A percentile compares a stretch with the other conserved stretches of the same genome.
Conservation (phyloP, 805 yeast genomes). For the Ascoidea asiatica region DNA sequence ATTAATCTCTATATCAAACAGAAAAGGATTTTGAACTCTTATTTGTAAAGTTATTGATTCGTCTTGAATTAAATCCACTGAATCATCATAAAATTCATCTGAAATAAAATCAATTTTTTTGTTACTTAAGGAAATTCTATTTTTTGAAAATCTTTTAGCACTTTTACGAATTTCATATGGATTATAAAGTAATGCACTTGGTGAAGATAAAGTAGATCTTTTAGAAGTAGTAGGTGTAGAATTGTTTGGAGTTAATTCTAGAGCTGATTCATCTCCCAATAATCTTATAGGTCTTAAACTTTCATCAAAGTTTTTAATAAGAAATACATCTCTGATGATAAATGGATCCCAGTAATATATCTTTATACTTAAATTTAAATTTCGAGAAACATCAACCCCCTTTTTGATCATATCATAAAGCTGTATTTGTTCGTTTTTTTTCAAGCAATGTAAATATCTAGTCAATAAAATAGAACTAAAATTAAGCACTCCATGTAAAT, state of each 20-base stretch:
- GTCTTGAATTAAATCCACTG: conserved; percentile 35
- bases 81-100: conserved; percentile 8
- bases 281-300: conserved; percentile 7
- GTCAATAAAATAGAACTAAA: conserved; percentile 43
- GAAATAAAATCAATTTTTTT: conserved; percentile 9
- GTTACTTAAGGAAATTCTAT: neutral
- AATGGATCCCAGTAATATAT: conserved; percentile 63
- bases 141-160: neutral
- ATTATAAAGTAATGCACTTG: conserved; percentile 11
- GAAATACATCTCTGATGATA: conserved; percentile 37
- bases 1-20: conserved; percentile 52
- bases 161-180: conserved; percentile 9
- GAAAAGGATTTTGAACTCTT: conserved; percentile 65
- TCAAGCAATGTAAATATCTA: conserved; percentile 38
- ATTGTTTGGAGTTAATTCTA: conserved; percentile 7
- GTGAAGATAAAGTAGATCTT: conserved; percentile 2
- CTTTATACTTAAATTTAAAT: conserved; percentile 13
- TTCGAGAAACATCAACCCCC: conserved; percentile 15
- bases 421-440: conserved; percentile 42
- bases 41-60: conserved; percentile 49
- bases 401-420: conserved; percentile 22
- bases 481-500: conserved; percentile 27
- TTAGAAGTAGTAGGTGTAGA: neutral
- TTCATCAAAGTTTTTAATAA: conserved; percentile 16
- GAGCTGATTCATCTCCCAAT: conserved; percentile 4